Conservation (phyloP, 2,329 filamentous ascomycete species). For the Talaromyces sp. region DNA sequence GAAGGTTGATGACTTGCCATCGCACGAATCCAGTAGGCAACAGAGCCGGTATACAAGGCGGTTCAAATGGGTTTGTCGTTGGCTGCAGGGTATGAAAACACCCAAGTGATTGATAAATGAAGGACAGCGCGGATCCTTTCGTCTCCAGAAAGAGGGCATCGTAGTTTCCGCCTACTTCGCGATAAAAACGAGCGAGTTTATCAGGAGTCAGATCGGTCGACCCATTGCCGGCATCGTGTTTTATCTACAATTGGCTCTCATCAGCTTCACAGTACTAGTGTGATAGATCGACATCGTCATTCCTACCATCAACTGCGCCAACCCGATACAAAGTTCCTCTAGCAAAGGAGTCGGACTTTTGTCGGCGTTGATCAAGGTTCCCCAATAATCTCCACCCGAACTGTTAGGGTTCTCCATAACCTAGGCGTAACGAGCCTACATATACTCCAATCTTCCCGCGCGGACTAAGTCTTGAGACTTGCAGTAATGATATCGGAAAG, state of each 20-base stretch:
- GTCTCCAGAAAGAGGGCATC: conserved; percentile 76
- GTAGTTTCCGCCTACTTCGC: conserved; percentile 69
- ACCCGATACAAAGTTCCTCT: conserved; percentile 64
- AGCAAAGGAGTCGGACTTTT: conserved; percentile 66
- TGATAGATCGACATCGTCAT: not conserved
- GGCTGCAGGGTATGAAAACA: conserved; percentile 86
- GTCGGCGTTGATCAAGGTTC: conserved; percentile 60
- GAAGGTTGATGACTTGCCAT: conserved; percentile 88
- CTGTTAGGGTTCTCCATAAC: conserved; percentile 29
- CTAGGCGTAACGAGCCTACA: conserved; percentile 6
- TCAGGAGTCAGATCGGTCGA: conserved; percentile 52
- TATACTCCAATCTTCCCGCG: not conserved
- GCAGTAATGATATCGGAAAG: not conserved
- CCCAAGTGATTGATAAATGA: conserved; percentile 87
- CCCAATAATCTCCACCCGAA: conserved; percentile 49
- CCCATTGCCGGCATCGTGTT: conserved; percentile 32
- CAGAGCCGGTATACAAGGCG: conserved; percentile 76
- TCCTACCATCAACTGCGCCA: conserved; percentile 68
- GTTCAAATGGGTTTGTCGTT: conserved; percentile 62
- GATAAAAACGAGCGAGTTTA: conserved; percentile 75
- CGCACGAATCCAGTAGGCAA: conserved; percentile 81
- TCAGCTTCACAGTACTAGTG: not conserved
- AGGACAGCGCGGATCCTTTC: conserved; percentile 71
- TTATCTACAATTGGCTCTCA: conserved; percentile 21
- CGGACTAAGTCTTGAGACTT: conserved; percentile 5